These are phyloP conservation scores for Periconia macrospinosa DNA, from an alignment of 2,329 filamentous ascomycete genomes.

Conservation along the genomic window DNA sequence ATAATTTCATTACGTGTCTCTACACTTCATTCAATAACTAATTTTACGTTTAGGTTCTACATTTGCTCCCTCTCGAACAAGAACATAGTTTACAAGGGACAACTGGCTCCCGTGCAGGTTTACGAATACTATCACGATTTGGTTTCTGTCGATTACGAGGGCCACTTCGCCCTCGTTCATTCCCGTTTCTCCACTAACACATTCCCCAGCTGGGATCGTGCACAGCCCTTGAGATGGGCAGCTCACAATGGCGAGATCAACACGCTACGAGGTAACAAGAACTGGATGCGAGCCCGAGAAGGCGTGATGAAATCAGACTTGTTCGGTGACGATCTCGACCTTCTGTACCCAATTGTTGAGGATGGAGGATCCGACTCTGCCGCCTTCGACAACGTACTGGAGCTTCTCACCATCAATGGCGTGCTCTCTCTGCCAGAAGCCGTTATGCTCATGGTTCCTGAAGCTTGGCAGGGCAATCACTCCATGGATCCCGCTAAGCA, in stretches of 20 bases:
- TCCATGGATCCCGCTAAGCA: constrained; percentile 93
- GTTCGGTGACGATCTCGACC: constrained; percentile 89
- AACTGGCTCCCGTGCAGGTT: constrained; percentile 89
- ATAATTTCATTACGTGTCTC: too few relatives aligned
- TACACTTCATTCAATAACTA: too few relatives aligned
- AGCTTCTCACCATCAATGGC: constrained; percentile 91
- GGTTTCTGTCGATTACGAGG: constrained; percentile 95
- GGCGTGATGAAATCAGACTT: constrained; percentile 91
- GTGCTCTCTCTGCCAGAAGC: constrained; percentile 93
- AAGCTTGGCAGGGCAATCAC: constrained; percentile 94
- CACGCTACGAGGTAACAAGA: constrained; percentile 96
- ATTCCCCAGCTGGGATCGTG: constrained; percentile 97
- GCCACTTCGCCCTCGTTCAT: constrained; percentile 94
- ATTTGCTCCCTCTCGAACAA: constrained; percentile 95
- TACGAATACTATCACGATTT: constrained; percentile 98
- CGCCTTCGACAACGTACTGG: constrained; percentile 95
- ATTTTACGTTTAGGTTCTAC: constrained; percentile 71
- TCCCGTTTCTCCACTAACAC: constrained; percentile 98
- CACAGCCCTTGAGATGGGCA: constrained; percentile 93
- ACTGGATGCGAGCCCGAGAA: constrained; percentile 98
- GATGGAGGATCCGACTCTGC: constrained; percentile 96
- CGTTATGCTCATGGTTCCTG: constrained; percentile 97
- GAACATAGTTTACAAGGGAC: constrained; percentile 99
- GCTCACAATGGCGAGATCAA: constrained; percentile 99
- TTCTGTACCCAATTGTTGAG: constrained; percentile 91